These are phyloP conservation scores for Lodderomyces pseudojiufengensis DNA, from an alignment of 1,139 yeast genomes.

Conservation along the genomic window DNA sequence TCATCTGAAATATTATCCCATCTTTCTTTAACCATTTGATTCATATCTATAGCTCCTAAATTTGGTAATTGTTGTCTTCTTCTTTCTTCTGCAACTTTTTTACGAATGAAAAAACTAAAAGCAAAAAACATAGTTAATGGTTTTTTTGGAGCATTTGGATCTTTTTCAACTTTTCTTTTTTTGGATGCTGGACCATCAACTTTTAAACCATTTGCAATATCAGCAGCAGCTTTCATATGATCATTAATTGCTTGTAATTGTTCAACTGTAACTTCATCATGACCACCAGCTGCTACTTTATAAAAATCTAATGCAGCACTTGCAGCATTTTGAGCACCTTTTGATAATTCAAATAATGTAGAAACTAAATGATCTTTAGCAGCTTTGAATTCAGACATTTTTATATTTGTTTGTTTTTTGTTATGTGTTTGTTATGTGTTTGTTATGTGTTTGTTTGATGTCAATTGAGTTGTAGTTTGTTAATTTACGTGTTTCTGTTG, in stretches of 20 bases:
- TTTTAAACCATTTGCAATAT: conserved; percentile 18
- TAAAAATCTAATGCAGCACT: conserved; percentile 69
- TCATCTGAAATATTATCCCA: conserved; percentile 69
- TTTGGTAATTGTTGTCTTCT: conserved; percentile 55
- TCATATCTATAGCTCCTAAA: conserved; percentile 69
- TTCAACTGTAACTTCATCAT: conserved; percentile 32
- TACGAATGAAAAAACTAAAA: conserved; percentile 64
- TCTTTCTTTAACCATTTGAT: conserved; percentile 69
- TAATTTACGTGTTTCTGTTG: background rate
- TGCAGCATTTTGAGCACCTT: conserved; percentile 73
- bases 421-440: conserved; percentile 2
- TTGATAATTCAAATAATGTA: conserved; percentile 73
- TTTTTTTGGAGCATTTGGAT: conserved; percentile 63
- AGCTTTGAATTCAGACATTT: conserved; percentile 35
- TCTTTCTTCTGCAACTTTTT: conserved; percentile 62
- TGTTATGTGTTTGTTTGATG: background rate
- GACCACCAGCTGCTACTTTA: conserved; percentile 38
- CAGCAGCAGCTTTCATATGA: conserved; percentile 18
- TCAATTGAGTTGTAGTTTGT: no score
- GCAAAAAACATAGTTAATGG: conserved; percentile 81
- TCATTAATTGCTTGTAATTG: conserved; percentile 33
- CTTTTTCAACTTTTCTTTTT: conserved; percentile 50
- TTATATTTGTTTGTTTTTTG: conserved; percentile 1
- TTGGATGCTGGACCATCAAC: conserved; percentile 21
- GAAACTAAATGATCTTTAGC: conserved; percentile 61